Conservation (phyloP, 2,329 filamentous ascomycete species). For the Furcasterigmium furcatum region DNA sequence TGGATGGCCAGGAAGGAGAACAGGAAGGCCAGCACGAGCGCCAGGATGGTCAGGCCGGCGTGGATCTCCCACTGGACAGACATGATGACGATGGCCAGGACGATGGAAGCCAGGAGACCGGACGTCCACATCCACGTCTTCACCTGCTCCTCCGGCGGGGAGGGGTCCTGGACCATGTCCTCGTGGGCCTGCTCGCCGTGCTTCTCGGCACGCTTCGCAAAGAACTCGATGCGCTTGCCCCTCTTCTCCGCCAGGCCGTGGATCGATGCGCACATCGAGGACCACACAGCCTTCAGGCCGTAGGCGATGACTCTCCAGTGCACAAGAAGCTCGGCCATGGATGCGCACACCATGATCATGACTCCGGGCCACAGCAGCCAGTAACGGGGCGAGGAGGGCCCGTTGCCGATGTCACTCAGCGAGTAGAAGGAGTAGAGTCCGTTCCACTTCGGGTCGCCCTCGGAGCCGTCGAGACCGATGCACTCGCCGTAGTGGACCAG, state of each 20-base stretch:
- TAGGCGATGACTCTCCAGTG: constrained; percentile 32
- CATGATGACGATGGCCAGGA: constrained; percentile 49
- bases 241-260: constrained; percentile 25
- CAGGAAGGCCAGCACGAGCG: constrained; percentile 54
- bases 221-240: constrained; percentile 25
- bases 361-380: constrained; percentile 42
- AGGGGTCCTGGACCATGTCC: constrained; percentile 35
- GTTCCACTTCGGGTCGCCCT: constrained; percentile 21
- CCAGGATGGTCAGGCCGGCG: constrained; percentile 52
- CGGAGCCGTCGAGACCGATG: constrained; percentile 34
- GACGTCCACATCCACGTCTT: constrained; percentile 50
- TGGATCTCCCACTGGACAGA: constrained; percentile 53
- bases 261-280: constrained; percentile 21
- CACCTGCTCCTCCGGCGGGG: constrained; percentile 40
- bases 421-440: constrained; percentile 23
- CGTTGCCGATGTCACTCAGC: constrained; percentile 22
- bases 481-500: constrained; percentile 48
- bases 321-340: constrained; percentile 35
- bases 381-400: constrained; percentile 32
- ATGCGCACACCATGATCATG: constrained; percentile 39
- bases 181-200: constrained; percentile 22
- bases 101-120: constrained; percentile 42
- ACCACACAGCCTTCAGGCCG: constrained; percentile 28
- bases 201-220: constrained; percentile 31
- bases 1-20: constrained; percentile 61